Evolutionary conservation across 2,329 filamentous ascomycete genomes (phyloP).

Genomic region (Ceratocystis eucalypticola): DNA sequence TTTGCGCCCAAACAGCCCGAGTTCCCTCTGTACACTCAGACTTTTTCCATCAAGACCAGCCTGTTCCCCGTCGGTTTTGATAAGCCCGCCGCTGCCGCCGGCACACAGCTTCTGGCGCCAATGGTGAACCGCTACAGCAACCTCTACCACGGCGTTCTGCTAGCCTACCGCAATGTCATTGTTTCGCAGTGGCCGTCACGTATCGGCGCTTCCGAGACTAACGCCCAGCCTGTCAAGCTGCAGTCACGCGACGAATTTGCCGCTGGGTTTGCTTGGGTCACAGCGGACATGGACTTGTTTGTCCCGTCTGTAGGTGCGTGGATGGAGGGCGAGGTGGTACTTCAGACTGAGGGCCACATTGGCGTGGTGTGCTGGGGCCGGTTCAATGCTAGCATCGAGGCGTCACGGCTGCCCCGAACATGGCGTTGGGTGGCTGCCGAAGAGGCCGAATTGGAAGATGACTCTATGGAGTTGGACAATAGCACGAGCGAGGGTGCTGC

Average conservation of each 20-base stretch:
- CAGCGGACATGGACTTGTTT: conserved; percentile 74
- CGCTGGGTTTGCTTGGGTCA: conserved; percentile 76
- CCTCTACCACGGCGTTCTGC: conserved; percentile 57
- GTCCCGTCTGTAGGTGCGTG: conserved; percentile 57
- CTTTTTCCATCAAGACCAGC: conserved; percentile 66
- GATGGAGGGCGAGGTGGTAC: conserved; percentile 68
- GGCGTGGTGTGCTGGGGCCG: conserved; percentile 81
- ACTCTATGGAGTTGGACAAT: conserved; percentile 40
- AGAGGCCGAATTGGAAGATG: conserved; percentile 30
- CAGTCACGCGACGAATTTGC: conserved; percentile 65
- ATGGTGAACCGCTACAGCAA: conserved; percentile 66
- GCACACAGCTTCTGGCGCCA: conserved; percentile 61
- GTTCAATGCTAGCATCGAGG: conserved; percentile 81
- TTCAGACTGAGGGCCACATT: conserved; percentile 79
- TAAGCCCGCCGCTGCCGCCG: conserved; percentile 55
- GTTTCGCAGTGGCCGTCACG: conserved; percentile 47
- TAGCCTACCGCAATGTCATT: conserved; percentile 57
- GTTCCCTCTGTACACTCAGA: conserved; percentile 67
- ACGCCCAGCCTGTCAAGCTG: conserved; percentile 33
- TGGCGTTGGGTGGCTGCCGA: conserved; percentile 68
- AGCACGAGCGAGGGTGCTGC: conserved; percentile 27
- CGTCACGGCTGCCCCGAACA: conserved; percentile 55
- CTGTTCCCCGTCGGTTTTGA: conserved; percentile 58
- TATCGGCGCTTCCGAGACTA: conserved; percentile 33
- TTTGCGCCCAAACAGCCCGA: conserved; percentile 29